These are phyloP conservation scores for Osmanthus fragrans DNA, from an alignment of 257 asterid genomes.

Conservation along the genomic window DNA sequence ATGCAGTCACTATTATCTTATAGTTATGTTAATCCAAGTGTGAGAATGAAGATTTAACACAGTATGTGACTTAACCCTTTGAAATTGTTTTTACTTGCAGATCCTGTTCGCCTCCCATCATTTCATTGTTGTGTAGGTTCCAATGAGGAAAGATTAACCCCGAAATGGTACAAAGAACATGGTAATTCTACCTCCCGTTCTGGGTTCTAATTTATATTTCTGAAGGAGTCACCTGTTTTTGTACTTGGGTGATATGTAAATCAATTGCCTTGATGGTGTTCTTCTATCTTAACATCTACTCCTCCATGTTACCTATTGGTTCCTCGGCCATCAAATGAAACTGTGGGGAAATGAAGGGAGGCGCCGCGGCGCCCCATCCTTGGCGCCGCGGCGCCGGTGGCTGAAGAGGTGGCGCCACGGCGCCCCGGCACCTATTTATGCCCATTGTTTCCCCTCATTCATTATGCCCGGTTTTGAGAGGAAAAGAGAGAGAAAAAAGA, in stretches of 20 bases:
- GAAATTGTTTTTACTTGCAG: conserved; percentile 41
- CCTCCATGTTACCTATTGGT: not conserved
- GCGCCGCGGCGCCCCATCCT: too few species aligned
- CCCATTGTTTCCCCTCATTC: too few species aligned
- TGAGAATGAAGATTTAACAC: not conserved
- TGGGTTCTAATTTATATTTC: not conserved
- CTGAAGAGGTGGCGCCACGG: too few species aligned
- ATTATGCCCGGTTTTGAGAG: too few species aligned
- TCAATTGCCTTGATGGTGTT: not conserved
- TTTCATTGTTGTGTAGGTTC: conserved; percentile 87
- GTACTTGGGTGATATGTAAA: not conserved
- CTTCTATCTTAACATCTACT: not conserved
- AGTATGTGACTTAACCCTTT: conserved; percentile 8
- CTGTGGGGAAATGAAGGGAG: too few species aligned
- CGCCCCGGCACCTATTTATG: too few species aligned
- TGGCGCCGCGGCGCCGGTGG: too few species aligned
- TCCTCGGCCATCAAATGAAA: not conserved
- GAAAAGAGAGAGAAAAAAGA: too few species aligned
- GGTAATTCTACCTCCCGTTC: conserved; percentile 40
- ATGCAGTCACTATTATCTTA: conserved; percentile 4
- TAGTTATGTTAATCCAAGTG: not conserved
- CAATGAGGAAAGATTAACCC: conserved; percentile 68
- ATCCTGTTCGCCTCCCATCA: conserved; percentile 78
- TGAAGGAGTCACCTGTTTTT: not conserved
- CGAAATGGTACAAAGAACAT: conserved; percentile 79